Base-by-base conservation (phyloP, 164 flowering plant genomes). In the Liquidambar formosana region DNA sequence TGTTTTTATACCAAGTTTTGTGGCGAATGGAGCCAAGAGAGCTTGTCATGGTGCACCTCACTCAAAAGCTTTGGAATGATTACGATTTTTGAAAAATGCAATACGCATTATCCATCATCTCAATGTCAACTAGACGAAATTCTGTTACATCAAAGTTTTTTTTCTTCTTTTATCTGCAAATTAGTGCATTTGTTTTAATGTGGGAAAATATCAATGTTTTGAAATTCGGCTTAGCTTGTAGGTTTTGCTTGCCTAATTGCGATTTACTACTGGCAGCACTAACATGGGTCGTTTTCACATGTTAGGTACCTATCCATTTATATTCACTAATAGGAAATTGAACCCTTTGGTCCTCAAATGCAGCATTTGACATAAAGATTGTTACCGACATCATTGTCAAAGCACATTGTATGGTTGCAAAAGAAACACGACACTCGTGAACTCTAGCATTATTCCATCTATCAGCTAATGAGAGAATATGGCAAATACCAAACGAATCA, bases 31-130 rank as follows among this genome's bases (percentile, higher is more conserved):
- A 45, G 70, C 70, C 51, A 25, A 53, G 22, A 57, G 59, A 57
- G 63, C 63, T 23, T 57, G n/a, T 67, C 53, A 67, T 67, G 62
- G 57, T 67, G 61, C 45, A 43, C 52, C 45, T 57, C 51, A 54
- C 49, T 26, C 51, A 33, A 67, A 56, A 67, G 70, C 63, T 43
- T 67, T 67, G 70, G 43, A 43, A 45, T 67, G 33, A 57, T 57
- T 45, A 10, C 43, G 23, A n/a, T 9, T 33, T 49, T 15, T 26
- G 16, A 26, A 25, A 67, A 67, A 45, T 43, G 46, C 41, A 19
- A 10, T 54, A 18, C 57, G 48, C 59, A 63, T 57, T 22, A 8
- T 44, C 70, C 52, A 46, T 63, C 49, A 43, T 27, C 60, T 51
- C 21, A 54, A 56, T 57, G 70, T 67, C 70, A 67, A 67, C 70